These are phyloP conservation scores for Solanum rostratum DNA, from an alignment of 257 asterid species.

Conservation along the genomic window DNA sequence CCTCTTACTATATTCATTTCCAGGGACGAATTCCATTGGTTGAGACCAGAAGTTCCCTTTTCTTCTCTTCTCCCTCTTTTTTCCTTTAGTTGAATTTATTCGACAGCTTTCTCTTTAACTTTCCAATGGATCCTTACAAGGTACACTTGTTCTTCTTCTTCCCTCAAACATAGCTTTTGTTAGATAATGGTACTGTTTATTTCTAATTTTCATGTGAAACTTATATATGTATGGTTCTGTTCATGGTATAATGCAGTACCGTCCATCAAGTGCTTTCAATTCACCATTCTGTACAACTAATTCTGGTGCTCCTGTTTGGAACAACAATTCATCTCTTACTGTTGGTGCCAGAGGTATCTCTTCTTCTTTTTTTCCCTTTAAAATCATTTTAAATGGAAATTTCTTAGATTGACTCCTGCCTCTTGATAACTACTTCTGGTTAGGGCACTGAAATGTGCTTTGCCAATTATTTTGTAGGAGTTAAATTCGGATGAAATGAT, in stretches of 20 bases:
- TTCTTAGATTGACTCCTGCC: background rate
- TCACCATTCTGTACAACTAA: slow-evolving; percentile 25
- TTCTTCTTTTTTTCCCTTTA: background rate
- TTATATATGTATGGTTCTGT: background rate
- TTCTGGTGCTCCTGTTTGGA: slow-evolving; percentile 30
- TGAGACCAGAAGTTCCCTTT: background rate
- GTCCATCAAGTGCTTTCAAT: slow-evolving; percentile 32
- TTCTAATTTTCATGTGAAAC: background rate
- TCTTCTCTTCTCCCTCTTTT: background rate
- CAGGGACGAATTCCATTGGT: background rate
- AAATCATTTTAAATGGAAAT: background rate
- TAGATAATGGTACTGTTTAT: background rate
- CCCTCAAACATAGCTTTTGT: background rate
- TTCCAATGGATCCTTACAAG: slow-evolving; percentile 29
- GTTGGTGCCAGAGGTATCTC: slow-evolving; percentile 27
- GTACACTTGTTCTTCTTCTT: background rate
- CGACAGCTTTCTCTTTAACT: background rate
- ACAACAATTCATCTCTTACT: slow-evolving; percentile 29
- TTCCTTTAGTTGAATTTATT: background rate
- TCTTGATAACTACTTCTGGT: background rate
- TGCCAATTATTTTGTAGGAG: background rate
- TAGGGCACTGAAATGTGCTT: background rate
- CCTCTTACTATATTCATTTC: background rate
- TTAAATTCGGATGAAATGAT: background rate
- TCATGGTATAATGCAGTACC: slow-evolving; percentile 11